Percentiles rank a stretch among this genome's conserved stretches.
phyloP scores from a whole-genome alignment of 1,139 yeast species.

The Magnusiomyces ingens region DNA sequence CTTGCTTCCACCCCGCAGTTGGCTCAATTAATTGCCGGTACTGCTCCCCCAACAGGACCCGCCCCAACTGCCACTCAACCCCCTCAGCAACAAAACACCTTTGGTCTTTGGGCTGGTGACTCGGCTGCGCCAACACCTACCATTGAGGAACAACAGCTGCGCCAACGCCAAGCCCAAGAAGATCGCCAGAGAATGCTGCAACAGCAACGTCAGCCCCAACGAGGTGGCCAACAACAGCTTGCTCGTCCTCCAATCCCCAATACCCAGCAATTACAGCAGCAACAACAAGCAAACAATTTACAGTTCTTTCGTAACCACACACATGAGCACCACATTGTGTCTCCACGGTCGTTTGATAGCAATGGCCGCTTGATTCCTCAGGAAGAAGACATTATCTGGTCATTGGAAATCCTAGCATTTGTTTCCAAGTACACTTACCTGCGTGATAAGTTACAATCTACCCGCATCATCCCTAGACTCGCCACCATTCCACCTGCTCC shows the following conservation, averaged over 20 bases:
- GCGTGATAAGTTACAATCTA: slow-evolving; percentile 64
- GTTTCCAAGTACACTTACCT: slow-evolving; percentile 84
- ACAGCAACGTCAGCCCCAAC: background rate
- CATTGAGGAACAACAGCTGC: background rate
- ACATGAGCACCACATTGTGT: background rate
- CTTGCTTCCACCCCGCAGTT: no score
- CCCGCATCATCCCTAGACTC: slow-evolving; percentile 49
- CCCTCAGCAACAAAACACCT: background rate
- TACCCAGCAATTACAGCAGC: slow-evolving; percentile 6
- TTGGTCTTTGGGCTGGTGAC: background rate
- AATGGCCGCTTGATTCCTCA: slow-evolving; percentile 77
- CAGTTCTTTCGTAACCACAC: slow-evolving; percentile 7
- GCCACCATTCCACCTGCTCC: slow-evolving; percentile 24
- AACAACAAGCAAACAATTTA: slow-evolving; percentile 8
- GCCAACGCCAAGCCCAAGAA: background rate
- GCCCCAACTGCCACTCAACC: no score
- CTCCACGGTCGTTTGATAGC: slow-evolving; percentile 47
- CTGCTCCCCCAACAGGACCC: no score
- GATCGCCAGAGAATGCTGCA: background rate
- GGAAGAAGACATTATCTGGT: slow-evolving; percentile 92
- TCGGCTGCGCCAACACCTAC: slow-evolving; percentile 2
- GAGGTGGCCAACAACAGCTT: background rate
- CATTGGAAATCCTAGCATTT: slow-evolving; percentile 83
- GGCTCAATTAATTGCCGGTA: no score
- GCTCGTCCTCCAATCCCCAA: background rate